Percentiles rank a stretch among this genome's conserved stretches.
phyloP scores from a whole-genome alignment of 805 yeast genomes.

The Ogataea allantospora region DNA sequence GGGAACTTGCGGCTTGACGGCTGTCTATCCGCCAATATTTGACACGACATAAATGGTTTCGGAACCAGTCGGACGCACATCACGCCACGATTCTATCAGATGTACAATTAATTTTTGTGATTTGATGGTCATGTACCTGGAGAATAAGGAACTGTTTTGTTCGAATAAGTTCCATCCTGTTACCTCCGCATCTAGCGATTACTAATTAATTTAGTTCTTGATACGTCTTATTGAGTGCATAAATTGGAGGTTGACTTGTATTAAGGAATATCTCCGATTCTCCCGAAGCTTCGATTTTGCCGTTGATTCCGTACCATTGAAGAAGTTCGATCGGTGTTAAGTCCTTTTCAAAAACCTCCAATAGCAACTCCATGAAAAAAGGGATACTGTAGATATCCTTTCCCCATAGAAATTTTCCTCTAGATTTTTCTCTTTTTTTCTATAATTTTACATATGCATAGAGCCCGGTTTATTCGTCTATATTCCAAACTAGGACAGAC shows the following conservation, averaged over 20 bases:
- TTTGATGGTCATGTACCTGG: not conserved
- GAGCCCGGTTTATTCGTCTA: slow-evolving; percentile 3
- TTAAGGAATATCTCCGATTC: no score
- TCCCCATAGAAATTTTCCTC: not conserved
- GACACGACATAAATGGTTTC: not conserved
- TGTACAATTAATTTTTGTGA: not conserved
- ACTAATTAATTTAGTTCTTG: no score
- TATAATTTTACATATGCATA: slow-evolving; percentile 1
- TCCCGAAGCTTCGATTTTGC: no score
- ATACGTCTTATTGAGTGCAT: no score
- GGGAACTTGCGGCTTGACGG: no score
- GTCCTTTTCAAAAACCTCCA: no score
- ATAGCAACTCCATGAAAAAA: no score
- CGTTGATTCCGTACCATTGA: no score
- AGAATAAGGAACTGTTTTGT: not conserved
- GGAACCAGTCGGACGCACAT: slow-evolving; percentile 1
- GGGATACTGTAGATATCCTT: no score
- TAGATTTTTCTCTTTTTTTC: not conserved
- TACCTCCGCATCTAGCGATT: not conserved
- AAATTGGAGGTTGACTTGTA: no score
- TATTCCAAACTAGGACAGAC: slow-evolving; percentile 9
- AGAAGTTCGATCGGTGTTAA: no score
- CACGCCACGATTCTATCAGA: not conserved
- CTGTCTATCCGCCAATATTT: not conserved
- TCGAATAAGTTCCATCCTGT: not conserved